Evolutionary conservation across 768 basidiomycete species (phyloP).

Genomic region (Lactifluus echinatus): DNA sequence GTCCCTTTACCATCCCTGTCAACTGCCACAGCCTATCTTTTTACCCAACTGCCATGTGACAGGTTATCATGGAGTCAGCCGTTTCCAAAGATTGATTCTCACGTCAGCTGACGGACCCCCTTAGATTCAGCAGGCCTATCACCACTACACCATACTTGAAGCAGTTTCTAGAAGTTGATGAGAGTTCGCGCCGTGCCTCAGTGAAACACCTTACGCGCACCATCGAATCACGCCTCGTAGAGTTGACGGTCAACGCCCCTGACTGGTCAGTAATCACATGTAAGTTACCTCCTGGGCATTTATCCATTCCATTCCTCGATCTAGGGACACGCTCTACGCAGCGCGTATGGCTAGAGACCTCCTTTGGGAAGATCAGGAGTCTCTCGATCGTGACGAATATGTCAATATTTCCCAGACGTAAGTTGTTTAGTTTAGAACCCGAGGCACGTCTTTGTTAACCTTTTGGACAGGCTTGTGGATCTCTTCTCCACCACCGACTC

Average conservation of each 20-base stretch:
- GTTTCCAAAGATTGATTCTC: neutral
- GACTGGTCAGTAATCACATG: conserved; percentile 62
- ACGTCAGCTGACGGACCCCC: neutral
- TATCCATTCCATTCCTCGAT: neutral
- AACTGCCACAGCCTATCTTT: neutral
- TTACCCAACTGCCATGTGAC: neutral
- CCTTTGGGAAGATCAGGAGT: conserved; percentile 78
- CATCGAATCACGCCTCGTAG: conserved; percentile 62
- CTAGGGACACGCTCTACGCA: conserved; percentile 82
- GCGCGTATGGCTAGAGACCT: conserved; percentile 91
- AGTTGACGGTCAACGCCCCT: conserved; percentile 81
- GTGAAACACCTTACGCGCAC: conserved; percentile 79
- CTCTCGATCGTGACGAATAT: conserved; percentile 74
- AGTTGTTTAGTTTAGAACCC: conserved; percentile 32
- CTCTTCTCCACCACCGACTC: conserved; percentile 67
- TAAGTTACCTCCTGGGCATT: neutral
- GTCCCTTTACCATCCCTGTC: conserved; percentile 26
- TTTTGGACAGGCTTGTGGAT: conserved; percentile 62
- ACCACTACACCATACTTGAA: conserved; percentile 62
- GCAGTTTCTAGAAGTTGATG: conserved; percentile 63
- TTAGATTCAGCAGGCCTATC: conserved; percentile 79
- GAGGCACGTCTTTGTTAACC: neutral
- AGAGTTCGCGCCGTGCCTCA: conserved; percentile 63
- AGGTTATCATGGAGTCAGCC: conserved; percentile 70
- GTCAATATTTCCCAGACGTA: conserved; percentile 87